These are phyloP conservation scores for Reutealis trisperma DNA, from an alignment of 345 rosid genomes.

Conservation along the genomic window DNA sequence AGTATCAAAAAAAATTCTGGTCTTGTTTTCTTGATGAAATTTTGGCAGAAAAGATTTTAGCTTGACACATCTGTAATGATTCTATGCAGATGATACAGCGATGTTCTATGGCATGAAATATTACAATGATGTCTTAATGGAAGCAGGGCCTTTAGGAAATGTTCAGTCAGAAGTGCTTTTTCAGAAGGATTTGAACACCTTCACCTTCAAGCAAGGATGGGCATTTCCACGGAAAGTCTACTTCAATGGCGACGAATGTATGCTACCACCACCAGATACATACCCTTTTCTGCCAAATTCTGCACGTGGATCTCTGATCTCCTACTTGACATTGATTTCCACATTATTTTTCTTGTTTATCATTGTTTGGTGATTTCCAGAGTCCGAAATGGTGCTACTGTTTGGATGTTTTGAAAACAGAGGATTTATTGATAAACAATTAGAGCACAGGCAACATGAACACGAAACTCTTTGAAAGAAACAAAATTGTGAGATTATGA, in stretches of 20 bases:
- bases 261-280: slow-evolving; percentile 82
- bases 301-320: slow-evolving; percentile 28
- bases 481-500: no score
- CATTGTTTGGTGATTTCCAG: slow-evolving; percentile 33
- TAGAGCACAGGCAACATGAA: neutral
- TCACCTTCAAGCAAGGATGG: slow-evolving; percentile 90
- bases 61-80: neutral
- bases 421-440: neutral
- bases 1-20: slow-evolving; percentile 5
- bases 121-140: slow-evolving; percentile 81
- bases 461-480: slow-evolving; percentile 12
- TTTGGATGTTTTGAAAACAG: neutral
- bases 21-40: neutral
- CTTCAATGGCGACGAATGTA: slow-evolving; percentile 91
- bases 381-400: neutral
- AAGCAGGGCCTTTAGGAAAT: slow-evolving; percentile 85
- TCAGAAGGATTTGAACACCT: slow-evolving; percentile 73
- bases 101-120: slow-evolving; percentile 79
- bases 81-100: slow-evolving; percentile 75
- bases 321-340: slow-evolving; percentile 31
- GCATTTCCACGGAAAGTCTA: slow-evolving; percentile 87
- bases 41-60: neutral
- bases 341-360: slow-evolving; percentile 35
- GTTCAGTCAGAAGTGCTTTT: slow-evolving; percentile 85
- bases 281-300: slow-evolving; percentile 81